phyloP scores from a whole-genome alignment of 2,329 filamentous ascomycete species.

The Sporothrix schenckii region DNA sequence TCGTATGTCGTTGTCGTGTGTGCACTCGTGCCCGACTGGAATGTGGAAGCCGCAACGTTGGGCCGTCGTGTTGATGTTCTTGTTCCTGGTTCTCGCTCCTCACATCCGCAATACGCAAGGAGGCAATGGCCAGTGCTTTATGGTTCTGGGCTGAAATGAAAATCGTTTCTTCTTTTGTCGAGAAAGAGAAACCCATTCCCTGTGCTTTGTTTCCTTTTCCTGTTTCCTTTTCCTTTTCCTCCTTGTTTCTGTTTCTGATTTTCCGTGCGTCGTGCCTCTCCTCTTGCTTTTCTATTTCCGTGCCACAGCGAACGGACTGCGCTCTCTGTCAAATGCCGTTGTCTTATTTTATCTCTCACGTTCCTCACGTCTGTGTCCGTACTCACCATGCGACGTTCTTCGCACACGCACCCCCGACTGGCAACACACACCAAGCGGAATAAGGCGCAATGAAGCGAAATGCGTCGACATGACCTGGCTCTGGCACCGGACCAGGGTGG shows the following conservation, averaged over 20 bases:
- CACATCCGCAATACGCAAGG: neutral
- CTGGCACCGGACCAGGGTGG: too few relatives aligned
- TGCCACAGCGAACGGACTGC: neutral
- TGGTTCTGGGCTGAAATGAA: neutral
- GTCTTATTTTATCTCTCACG: neutral
- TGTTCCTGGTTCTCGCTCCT: too few relatives aligned
- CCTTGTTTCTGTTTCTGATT: neutral
- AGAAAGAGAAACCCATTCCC: neutral
- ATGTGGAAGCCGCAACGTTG: slow-evolving; percentile 20
- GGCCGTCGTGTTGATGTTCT: neutral
- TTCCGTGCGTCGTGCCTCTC: neutral
- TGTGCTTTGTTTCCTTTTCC: neutral
- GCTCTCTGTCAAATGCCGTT: too few relatives aligned
- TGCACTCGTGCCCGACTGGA: slow-evolving; percentile 10
- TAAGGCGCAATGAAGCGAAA: slow-evolving; percentile 23
- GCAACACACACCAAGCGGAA: slow-evolving; percentile 22
- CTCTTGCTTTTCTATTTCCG: neutral
- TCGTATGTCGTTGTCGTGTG: too few relatives aligned
- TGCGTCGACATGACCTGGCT: neutral
- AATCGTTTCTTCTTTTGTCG: neutral
- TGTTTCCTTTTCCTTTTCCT: neutral
- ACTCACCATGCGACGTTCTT: neutral
- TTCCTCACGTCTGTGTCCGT: neutral
- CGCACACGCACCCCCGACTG: neutral
- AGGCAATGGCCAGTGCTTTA: too few relatives aligned